Evolutionary conservation across 2,329 filamentous ascomycete species (phyloP).

Genomic region (Fonsecaea pugnacius): DNA sequence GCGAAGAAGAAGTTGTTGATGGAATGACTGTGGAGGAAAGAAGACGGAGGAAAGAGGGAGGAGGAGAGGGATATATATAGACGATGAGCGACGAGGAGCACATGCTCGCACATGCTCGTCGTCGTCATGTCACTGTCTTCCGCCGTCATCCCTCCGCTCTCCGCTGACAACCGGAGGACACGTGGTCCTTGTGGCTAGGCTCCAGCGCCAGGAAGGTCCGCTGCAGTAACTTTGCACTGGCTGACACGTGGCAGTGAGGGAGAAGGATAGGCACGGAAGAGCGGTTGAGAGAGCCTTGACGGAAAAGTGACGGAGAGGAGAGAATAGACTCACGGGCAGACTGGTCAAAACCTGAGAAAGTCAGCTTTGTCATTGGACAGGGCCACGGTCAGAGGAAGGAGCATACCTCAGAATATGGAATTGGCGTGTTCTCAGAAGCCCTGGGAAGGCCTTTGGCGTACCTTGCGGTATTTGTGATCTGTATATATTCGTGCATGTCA

Average conservation of each 20-base stretch:
- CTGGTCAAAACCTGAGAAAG: background rate
- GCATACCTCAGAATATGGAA: background rate
- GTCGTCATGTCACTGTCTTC: background rate
- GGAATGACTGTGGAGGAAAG: background rate
- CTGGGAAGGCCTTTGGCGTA: background rate
- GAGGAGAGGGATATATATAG: conserved; percentile 3
- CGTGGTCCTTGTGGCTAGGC: background rate
- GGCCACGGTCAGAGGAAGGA: background rate
- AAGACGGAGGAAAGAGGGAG: conserved; percentile 3
- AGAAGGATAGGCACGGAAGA: background rate
- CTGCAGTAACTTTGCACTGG: background rate
- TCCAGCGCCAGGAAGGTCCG: background rate
- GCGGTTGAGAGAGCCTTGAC: background rate
- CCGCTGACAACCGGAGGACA: background rate
- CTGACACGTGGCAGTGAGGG: background rate
- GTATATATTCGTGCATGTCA: conserved; percentile 10
- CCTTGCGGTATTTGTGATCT: conserved; percentile 1
- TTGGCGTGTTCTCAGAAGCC: no score
- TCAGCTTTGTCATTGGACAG: background rate
- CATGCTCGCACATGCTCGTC: conserved; percentile 1
- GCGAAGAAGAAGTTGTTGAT: conserved; percentile 2
- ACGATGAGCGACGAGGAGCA: conserved; percentile 5
- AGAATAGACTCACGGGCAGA: background rate
- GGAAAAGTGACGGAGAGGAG: background rate
- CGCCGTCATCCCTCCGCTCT: no score